Base-by-base conservation (phyloP, 2,329 filamentous ascomycete species). In the Botrytis cinerea region DNA sequence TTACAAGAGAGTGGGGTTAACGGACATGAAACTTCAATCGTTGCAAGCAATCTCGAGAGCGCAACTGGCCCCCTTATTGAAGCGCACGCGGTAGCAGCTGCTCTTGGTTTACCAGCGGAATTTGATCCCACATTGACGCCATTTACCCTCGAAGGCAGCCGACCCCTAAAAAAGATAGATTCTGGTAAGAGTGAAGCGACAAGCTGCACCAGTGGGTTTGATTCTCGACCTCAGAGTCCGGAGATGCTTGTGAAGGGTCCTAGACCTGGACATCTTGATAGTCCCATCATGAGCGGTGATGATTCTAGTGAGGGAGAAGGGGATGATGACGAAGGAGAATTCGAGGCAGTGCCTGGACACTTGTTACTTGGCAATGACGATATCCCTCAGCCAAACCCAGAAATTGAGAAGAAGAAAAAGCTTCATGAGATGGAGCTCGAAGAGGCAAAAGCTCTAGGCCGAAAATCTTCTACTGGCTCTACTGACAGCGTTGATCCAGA, bases 51-150 rank as follows among this genome's bases (percentile, higher is more conserved):
- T 59, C 77, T 80, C 43, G 80, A 80, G 69, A 75, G 74, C 32
- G 64, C 78, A 18, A 81, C 80, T 48, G 77, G 74, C 16, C 83
- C 87, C 2, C 89, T 90, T 76, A 88, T 90, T 75, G 90, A 92
- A 80, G 89, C 89, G 0, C 89, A 91, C 76, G 86, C 86, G 72
- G 90, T 92, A 10, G 89, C 89, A 62, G 86, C 87, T 75, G 90
- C 89, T 25, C 84, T 91, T 16, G 89, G 89, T 0, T 82, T 91
- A 3, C 89, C 89, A 0, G 89, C 89, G 4, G 82, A 85, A 38
- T 91, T 90, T 75, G 89, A 91, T 75, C 89, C 89, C 0, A 90
- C 88, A 1, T 86, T 91, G 76, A 91, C 90, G 76, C 87, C 87
- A 0, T 82, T 88, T 66, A 83, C 85, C 67, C 80, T 80, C 22